Conservation (phyloP, 192 early-diverging fungal species). For the Coemansia sp. region DNA sequence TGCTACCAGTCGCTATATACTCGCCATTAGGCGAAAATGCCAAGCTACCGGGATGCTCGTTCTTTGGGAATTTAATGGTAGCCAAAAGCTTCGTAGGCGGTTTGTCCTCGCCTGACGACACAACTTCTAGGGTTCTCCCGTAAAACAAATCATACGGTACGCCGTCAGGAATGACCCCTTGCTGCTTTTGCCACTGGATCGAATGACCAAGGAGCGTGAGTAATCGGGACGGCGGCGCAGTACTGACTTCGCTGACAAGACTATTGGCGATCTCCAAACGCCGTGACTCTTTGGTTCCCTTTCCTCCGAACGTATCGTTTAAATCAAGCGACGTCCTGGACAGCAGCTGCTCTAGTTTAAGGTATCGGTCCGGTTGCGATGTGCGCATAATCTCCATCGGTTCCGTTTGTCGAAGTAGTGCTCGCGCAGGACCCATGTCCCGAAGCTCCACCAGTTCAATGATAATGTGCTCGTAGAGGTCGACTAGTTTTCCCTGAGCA, state of each 20-base stretch:
- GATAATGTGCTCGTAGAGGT: constrained; percentile 92
- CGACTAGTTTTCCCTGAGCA: constrained; percentile 70
- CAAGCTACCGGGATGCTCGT: constrained; percentile 74
- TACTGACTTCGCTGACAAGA: constrained; percentile 24
- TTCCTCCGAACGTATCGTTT: constrained; percentile 46
- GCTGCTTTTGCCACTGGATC: constrained; percentile 85
- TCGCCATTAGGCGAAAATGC: constrained; percentile 85
- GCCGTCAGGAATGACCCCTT: constrained; percentile 74
- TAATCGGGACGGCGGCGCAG: constrained; percentile 76
- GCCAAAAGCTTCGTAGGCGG: constrained; percentile 71
- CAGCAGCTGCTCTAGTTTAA: constrained; percentile 79
- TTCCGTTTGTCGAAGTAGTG: constrained; percentile 85
- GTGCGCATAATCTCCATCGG: constrained; percentile 84
- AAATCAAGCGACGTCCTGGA: constrained; percentile 66
- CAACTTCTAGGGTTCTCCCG: constrained; percentile 60
- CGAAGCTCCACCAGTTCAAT: constrained; percentile 85
- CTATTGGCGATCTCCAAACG: constrained; percentile 75
- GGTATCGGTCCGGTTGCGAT: constrained; percentile 76
- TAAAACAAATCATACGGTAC: constrained; percentile 80
- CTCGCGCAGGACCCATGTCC: constrained; percentile 82
- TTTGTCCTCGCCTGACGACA: constrained; percentile 73
- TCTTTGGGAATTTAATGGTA: constrained; percentile 93
- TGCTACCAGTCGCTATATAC: constrained; percentile 82
- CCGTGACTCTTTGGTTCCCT: constrained; percentile 63
- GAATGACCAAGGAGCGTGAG: constrained; percentile 85